Evolutionary conservation across 305 asterid genomes (phyloP), one percentile per base, ranked within the genome.

Genomic region (Plantago coronopus): DNA sequence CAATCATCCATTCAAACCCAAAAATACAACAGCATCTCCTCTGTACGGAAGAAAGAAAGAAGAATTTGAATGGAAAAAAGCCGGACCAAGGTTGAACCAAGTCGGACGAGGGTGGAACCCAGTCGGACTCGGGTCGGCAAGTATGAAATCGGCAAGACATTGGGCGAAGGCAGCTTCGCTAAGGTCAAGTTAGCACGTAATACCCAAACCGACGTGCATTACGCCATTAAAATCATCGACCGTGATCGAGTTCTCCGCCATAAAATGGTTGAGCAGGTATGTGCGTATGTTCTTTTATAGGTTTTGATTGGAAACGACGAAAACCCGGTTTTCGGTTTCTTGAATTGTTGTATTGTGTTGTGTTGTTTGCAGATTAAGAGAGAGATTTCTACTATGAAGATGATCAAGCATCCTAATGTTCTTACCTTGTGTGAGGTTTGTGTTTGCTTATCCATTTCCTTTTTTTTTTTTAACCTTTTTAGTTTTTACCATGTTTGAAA

Each of bases 361-460:
- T 29, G 54, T 44, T 18, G 50, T n/a, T n/a, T 46, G 69, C 88
- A 83, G 96, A 88, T 85, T 46, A 83, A 88, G 74, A 78, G 95
- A 64, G 95, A 88, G 72, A 88, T 88, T 68, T 83, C 95, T 27
- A 85, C 91, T 29, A 88, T 83, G 95, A 88, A 88, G 85, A 67
- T 88, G 86, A 83, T 88, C 79, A 83, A 77, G 65, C 96, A 88
- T 72, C 95, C 96, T 4, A 85, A 85, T 75, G 93, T 88, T 74
- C 69, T 88, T 8, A 81, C 77, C 57, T 76, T 88, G 53, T 72
- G 73, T 59, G 95, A 88, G 96, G 96, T 88, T 64, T 13, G 19
- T 21, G 1, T 17, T 14, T 29, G 15, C 23, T 21, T 49, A 1
- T 1, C 37, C 23, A 18, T 14, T 38, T 17, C 6, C 8, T 38